Percentiles rank a stretch among this genome's conserved stretches.
Evolutionary conservation across 139 green algal genomes (phyloP).

Genomic region (Coelastrella sp.): DNA sequence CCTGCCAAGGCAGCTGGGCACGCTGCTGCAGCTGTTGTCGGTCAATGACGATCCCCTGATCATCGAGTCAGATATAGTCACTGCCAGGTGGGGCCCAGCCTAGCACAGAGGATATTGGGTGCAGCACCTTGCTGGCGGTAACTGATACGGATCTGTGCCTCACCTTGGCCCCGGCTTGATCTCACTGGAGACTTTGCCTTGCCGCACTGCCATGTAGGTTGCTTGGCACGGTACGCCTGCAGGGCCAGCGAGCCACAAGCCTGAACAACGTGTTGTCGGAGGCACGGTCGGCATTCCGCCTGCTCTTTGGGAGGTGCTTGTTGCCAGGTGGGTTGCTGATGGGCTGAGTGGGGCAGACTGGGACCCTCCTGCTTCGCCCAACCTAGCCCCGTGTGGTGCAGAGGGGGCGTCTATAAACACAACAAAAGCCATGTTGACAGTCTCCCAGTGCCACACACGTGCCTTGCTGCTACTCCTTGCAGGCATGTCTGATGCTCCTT

Average conservation of each 20-base stretch:
- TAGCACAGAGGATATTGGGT: neutral
- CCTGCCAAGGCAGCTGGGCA: neutral
- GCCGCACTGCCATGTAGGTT: neutral
- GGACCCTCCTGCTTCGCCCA: neutral
- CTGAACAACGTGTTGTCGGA: conserved; percentile 1
- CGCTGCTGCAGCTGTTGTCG: neutral
- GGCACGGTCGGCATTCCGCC: neutral
- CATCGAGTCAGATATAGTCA: neutral
- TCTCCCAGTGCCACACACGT: neutral
- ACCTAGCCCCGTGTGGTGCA: neutral
- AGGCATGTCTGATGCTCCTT: neutral
- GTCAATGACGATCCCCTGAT: conserved; percentile 6
- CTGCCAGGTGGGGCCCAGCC: conserved; percentile 1
- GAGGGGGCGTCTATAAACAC: neutral
- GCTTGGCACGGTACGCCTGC: neutral
- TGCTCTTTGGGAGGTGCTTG: neutral
- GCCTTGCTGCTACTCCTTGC: neutral
- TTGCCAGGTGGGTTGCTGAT: conserved; percentile 1
- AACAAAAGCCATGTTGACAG: neutral
- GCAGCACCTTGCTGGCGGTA: neutral
- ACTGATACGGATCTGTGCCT: neutral
- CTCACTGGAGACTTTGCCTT: neutral
- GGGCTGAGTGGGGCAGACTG: no score
- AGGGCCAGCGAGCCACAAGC: neutral
- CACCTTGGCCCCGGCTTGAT: neutral